These are phyloP conservation scores for Amyloporia xantha DNA, from an alignment of 768 basidiomycete genomes.

Conservation along the genomic window DNA sequence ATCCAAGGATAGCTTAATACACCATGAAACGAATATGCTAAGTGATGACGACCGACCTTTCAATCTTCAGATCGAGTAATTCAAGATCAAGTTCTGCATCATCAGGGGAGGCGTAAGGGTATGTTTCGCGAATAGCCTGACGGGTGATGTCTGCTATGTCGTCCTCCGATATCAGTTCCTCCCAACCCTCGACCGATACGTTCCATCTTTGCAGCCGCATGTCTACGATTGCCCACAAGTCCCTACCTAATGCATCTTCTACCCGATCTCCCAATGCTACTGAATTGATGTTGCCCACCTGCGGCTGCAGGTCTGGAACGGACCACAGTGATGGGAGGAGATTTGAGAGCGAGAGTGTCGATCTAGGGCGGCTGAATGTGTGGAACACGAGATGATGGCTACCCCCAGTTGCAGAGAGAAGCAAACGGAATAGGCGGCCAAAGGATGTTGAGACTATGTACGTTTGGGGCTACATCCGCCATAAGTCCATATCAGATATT, in stretches of 20 bases:
- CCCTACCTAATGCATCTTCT: slow-evolving; percentile 38
- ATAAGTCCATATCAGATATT: too few relatives aligned
- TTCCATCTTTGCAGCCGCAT: slow-evolving; percentile 67
- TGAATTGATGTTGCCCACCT: slow-evolving; percentile 58
- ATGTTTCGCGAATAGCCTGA: slow-evolving; percentile 38
- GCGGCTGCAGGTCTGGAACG: slow-evolving; percentile 34
- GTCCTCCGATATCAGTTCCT: slow-evolving; percentile 51
- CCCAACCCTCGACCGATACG: slow-evolving; percentile 62
- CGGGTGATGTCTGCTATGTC: slow-evolving; percentile 47
- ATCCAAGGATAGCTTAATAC: too few relatives aligned
- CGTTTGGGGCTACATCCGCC: slow-evolving; percentile 47
- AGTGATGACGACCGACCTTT: too few relatives aligned
- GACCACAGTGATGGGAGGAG: slow-evolving; percentile 39
- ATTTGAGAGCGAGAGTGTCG: slow-evolving; percentile 37
- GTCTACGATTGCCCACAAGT: slow-evolving; percentile 66
- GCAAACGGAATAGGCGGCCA: slow-evolving; percentile 60
- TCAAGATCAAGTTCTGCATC: slow-evolving; percentile 61
- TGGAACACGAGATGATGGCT: slow-evolving; percentile 55
- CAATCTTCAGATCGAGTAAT: slow-evolving; percentile 60
- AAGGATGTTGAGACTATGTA: slow-evolving; percentile 64
- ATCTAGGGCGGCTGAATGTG: slow-evolving; percentile 51
- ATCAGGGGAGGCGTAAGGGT: slow-evolving; percentile 31
- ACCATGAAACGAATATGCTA: too few relatives aligned
- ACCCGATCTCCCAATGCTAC: slow-evolving; percentile 41
- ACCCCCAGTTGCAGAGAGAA: slow-evolving; percentile 60